Evolutionary conservation across 1,139 yeast genomes (phyloP).

Genomic region (Petasospora fabianii): DNA sequence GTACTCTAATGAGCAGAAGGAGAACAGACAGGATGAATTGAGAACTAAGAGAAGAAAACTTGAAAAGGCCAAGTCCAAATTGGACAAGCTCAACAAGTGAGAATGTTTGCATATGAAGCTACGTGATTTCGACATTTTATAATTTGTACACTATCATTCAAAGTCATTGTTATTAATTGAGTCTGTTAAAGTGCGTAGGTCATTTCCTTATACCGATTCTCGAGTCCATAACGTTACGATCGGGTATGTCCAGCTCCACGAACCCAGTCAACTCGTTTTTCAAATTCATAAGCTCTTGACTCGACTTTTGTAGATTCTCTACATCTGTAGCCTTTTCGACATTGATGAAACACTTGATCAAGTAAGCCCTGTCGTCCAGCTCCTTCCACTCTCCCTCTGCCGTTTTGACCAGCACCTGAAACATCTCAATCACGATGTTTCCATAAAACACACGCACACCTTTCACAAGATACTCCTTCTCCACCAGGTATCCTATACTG

Average conservation of each 20-base stretch:
- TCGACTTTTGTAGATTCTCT: conserved; percentile 64
- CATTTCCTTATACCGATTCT: conserved; percentile 39
- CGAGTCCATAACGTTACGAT: conserved; percentile 76
- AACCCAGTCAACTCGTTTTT: conserved; percentile 67
- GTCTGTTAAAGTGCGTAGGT: not conserved
- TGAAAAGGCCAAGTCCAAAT: conserved; percentile 60
- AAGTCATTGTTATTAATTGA: not conserved
- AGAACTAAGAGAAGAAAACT: conserved; percentile 76
- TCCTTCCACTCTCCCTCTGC: conserved; percentile 20
- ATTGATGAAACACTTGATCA: conserved; percentile 65
- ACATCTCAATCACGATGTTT: conserved; percentile 58
- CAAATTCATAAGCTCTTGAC: conserved; percentile 54
- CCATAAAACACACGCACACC: conserved; percentile 67
- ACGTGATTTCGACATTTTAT: not conserved
- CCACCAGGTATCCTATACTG: conserved; percentile 68
- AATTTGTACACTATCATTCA: not conserved
- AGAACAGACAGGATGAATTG: conserved; percentile 69
- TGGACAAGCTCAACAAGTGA: conserved; percentile 32
- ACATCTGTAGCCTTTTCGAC: conserved; percentile 73
- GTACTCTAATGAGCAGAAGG: conserved; percentile 84
- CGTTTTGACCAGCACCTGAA: conserved; percentile 40
- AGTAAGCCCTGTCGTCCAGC: conserved; percentile 32
- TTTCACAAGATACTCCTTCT: conserved; percentile 61
- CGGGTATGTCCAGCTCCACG: conserved; percentile 68
- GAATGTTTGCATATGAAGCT: not conserved